phyloP scores from a whole-genome alignment of 306 rosid species.

The Acacia acuminata region DNA sequence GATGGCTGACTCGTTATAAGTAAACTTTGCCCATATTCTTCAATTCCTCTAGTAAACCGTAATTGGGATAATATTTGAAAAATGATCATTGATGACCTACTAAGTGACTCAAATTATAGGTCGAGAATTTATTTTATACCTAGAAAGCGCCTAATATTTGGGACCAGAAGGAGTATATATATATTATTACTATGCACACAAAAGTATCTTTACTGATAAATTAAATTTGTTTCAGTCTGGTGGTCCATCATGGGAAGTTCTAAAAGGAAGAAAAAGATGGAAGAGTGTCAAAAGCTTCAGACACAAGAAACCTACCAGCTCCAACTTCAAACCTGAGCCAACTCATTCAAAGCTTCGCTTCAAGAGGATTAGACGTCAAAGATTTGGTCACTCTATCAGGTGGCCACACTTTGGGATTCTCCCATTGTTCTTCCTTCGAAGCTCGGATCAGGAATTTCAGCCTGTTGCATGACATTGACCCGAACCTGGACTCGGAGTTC shows the following conservation, averaged over 20 bases:
- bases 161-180: too few species aligned
- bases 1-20: too few species aligned
- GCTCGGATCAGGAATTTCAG: slow-evolving; percentile 51
- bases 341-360: slow-evolving; percentile 57
- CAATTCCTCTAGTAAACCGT: too few species aligned
- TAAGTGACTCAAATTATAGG: too few species aligned
- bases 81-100: too few species aligned
- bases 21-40: too few species aligned
- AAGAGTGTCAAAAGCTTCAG: slow-evolving; percentile 62
- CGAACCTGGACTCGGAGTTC: slow-evolving; percentile 49
- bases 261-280: slow-evolving; percentile 84
- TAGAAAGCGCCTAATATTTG: too few species aligned
- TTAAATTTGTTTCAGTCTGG: slow-evolving; percentile 46
- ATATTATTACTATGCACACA: background rate
- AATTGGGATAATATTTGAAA: too few species aligned
- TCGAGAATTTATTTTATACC: too few species aligned
- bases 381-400: slow-evolving; percentile 82
- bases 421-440: slow-evolving; percentile 69
- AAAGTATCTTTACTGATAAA: background rate
- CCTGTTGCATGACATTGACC: slow-evolving; percentile 52
- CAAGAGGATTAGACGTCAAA: slow-evolving; percentile 61
- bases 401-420: slow-evolving; percentile 75
- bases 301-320: slow-evolving; percentile 63
- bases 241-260: slow-evolving; percentile 71
- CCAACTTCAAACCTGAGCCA: slow-evolving; percentile 59